phyloP scores from a whole-genome alignment of 2,329 filamentous ascomycete species.

The Apiospora koreana region DNA sequence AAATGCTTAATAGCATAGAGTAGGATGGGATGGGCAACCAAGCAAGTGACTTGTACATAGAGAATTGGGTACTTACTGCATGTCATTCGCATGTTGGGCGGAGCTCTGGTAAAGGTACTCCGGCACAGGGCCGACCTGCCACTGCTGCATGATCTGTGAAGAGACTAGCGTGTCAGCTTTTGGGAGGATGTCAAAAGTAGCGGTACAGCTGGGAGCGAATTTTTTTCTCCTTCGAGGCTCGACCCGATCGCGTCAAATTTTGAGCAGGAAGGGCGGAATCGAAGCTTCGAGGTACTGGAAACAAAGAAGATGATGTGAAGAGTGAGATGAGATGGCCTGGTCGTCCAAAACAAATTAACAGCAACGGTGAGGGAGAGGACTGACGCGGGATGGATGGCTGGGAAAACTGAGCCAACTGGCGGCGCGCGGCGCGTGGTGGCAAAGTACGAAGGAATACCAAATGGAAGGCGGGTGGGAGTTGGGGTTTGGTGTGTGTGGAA shows the following conservation, averaged over 20 bases:
- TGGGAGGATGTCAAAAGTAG: conserved; percentile 17
- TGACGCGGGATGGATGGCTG: conserved; percentile 5
- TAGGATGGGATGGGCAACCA: conserved; percentile 16
- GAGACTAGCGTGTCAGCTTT: conserved; percentile 28
- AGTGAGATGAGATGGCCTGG: neutral
- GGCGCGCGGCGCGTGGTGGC: neutral
- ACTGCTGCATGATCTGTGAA: conserved; percentile 59
- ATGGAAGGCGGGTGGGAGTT: conserved; percentile 1
- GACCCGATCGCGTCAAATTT: neutral
- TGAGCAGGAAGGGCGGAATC: neutral
- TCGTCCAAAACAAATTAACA: neutral
- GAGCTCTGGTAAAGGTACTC: conserved; percentile 58
- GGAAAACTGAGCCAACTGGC: neutral
- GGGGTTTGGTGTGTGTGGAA: neutral
- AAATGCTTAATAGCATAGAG: conserved; percentile 4
- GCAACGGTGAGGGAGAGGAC: neutral
- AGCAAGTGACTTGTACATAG: conserved; percentile 26
- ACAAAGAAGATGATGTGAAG: neutral
- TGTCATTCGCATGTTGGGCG: conserved; percentile 55
- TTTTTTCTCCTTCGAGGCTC: neutral
- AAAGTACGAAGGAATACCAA: conserved; percentile 9
- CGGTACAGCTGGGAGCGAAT: neutral
- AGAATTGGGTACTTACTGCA: conserved; percentile 56
- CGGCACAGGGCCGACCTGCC: conserved; percentile 62
- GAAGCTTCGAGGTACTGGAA: neutral